Evolutionary conservation across 108 stramenopile species (phyloP), one percentile per base, ranked within the genome.

Genomic region (Nitzschia putrida): DNA sequence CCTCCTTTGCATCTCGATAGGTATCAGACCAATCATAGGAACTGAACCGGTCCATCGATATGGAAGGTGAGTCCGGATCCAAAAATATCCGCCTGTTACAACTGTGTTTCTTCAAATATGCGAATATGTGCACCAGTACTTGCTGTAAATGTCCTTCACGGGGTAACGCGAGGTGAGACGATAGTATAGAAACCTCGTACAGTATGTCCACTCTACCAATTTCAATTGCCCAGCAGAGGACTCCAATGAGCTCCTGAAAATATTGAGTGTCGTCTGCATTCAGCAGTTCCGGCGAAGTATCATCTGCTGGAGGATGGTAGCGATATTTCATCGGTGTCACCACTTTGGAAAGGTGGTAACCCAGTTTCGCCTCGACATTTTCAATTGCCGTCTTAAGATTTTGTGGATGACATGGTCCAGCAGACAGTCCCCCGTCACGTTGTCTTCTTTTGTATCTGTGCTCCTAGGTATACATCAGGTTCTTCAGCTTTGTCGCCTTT

Each of bases 171-270:
- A 78, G 56, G 57, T 83, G 76, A 0, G 66, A 72, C 8, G 76
- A 67, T 75, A 88, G 61, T 59, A 80, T 66, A 14, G 79, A 82
- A 11, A 80, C 81, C 47, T 84, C 81, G 21, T 49, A 25, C 11
- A 61, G 39, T 0, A 84, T 78, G 34, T 84, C 80, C 43, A 80
- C 44, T 10, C 73, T 21, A 23, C 80, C 83, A 14, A 80, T 23
- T 47, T 80, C 83, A 12, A 73, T 44, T 0, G 72, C 63, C 79
- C 83, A 83, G 18, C 76, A 22, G 24, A 77, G 43, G 16, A 80
- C 43, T 11, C 82, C 82, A 41, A 74, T 78, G 39, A 76, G 21
- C 38, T 68, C 63, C 50, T 72, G 80, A 50, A 49, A 80, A 22
- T 52, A 45, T 10, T 70, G 63, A 1, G 21, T 38, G 10, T 25